Evolutionary conservation across 2,329 filamentous ascomycete genomes (phyloP), one percentile per base, ranked within the genome.

Genomic region (Aspergillus sp.): DNA sequence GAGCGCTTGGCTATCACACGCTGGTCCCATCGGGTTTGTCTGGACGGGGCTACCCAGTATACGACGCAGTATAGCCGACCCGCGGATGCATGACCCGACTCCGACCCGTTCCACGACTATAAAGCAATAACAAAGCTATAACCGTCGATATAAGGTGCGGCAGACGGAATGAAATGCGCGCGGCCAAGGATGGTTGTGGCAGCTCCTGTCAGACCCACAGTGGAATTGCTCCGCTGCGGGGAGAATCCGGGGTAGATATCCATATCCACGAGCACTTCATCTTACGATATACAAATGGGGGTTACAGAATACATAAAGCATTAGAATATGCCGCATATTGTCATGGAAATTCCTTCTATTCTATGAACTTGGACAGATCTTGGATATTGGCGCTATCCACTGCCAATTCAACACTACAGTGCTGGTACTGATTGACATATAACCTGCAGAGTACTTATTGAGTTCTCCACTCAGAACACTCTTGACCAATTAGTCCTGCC

Each of bases 191-290:
- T 34, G 45, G 45, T 30, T 19, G 4, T 48, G 30, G 13, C 45
- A 47, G 45, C 45, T 12, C 12, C 20, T 30, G n/a, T 17, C 19
- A 30, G 51, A 27, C 51, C 51, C 51, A 48, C 51, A 47, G 51
- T 54, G 51, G 51, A 54, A 54, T 54, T 54, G n/a, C 42, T 54
- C 51, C 51, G 51, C 51, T 54, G 42, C 33, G 42, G 51, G 42
- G 51, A 46, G 5, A 41, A 54, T 54, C 51, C 17, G 51, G 51
- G 51, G 51, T 54, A 48, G 13, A 1, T 37, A 37, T 30, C 27
- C 27, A 30, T 30, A 30, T 11, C 9, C 27, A 30, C 27, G 34
- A 37, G 34, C 34, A 13, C 13, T 15, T 37, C 33, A 5, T 34
- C 37, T 1, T 33, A 44, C 39, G n/a, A 44, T 20, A 20, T 27